Base-by-base conservation (phyloP, 139 green algal species). In the Closterium sp. region DNA sequence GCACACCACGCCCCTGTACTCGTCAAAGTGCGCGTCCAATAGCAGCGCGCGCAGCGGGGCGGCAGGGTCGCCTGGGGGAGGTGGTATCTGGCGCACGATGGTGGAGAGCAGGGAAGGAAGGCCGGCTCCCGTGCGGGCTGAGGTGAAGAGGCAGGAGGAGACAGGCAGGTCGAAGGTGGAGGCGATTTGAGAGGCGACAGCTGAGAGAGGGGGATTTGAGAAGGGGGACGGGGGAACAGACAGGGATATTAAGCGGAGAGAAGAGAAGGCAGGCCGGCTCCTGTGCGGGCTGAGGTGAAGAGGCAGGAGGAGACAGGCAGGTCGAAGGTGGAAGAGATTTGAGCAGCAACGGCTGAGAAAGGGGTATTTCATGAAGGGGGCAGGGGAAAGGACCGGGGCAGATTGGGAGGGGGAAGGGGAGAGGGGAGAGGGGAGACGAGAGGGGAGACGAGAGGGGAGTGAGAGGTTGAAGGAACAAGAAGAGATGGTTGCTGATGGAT, bases 11-110 rank as follows among this genome's bases (percentile, higher is more conserved):
- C 95, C 95, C 6, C 92, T 90, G 95, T 97, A 99, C 50, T 97
- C 94, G 94, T 99, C 97, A 90, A 98, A 97, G 90, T 97, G 96
- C 27, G 97, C 97, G 91, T 99, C 98, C 91, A 99, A 98, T 32
- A 99, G 94, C 91, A 99, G 96, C 94, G 97, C 89, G 1, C 97
- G 92, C 79, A 97, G 93, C 3, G 89, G 70, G 31, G 28, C 70
- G 42, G 42, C 42, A 62, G 42, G 42, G 42, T 62, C 42, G 42
- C 42, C 42, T 62, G 42, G 42, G 42, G 42, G 42, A 62, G 42
- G 42, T 62, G 42, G 42, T 62, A 62, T 62, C 5, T 62, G 42
- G 42, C 7, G 42, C n/a, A n/a, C n/a, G n/a, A n/a, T n/a, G n/a
- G n/a, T 6, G 91, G 45, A 70, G 45, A 70, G 45, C 0, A 70